Percentiles rank a stretch among this genome's conserved stretches.
Evolutionary conservation across 139 green algal species (phyloP).

Genomic region (Picochlorum sp.): DNA sequence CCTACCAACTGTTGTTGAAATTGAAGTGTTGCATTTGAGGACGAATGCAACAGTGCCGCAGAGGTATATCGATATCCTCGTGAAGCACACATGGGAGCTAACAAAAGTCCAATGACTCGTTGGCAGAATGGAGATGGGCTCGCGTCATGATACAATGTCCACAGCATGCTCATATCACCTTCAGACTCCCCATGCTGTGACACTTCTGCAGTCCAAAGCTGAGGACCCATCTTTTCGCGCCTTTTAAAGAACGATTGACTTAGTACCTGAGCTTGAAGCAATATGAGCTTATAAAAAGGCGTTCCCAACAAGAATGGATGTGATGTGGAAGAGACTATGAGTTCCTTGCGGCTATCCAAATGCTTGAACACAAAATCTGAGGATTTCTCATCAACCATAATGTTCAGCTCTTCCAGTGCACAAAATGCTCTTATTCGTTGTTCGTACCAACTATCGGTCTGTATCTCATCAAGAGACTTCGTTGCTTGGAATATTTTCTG

Average conservation of each 20-base stretch:
- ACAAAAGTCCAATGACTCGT: not conserved
- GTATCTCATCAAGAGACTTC: not conserved
- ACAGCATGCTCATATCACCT: not conserved
- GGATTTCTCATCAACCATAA: not conserved
- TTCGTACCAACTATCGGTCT: not conserved
- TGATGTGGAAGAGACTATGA: no score
- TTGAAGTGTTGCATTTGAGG: conserved; percentile 4
- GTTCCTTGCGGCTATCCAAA: no score
- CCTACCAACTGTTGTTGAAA: not conserved
- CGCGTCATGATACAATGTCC: not conserved
- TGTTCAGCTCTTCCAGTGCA: not conserved
- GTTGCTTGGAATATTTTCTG: not conserved
- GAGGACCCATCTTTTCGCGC: no score
- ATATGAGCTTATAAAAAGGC: no score
- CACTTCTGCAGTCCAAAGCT: no score
- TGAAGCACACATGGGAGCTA: not conserved
- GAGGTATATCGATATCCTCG: not conserved
- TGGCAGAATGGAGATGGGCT: not conserved
- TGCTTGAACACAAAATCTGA: not conserved
- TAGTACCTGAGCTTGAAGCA: no score
- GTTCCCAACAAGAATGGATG: no score
- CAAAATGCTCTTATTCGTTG: not conserved
- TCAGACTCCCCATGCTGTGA: not conserved
- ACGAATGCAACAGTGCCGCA: not conserved
- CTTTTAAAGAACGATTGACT: no score